Base-by-base conservation (phyloP, 108 stramenopile species). In the Skeletonema menzelii region DNA sequence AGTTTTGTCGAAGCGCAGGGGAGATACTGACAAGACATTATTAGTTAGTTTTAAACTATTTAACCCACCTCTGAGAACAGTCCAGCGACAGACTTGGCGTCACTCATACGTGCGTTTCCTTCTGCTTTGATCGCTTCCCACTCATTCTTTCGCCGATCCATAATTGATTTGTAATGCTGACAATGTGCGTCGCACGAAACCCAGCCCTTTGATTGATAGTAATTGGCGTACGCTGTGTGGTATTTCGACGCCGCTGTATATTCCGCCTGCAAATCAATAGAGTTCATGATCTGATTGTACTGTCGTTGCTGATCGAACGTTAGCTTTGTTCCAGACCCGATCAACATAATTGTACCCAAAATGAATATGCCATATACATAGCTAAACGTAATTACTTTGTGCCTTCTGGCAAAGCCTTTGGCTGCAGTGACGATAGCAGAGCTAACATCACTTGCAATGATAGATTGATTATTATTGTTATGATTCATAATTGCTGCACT, bases 61-160 rank as follows among this genome's bases (percentile, higher is more conserved):
- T n/a, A n/a, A n/a, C 92, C 95, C 3, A 96, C 80, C 70, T 96
- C 95, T 8, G 83, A 84, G 53, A 86, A 89, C 53, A 96, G 60
- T 26, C 95, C 95, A 17, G 95, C 95, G 15, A 89, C 84, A 20
- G 60, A 60, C 69, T 92, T 96, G 47, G 95, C 95, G 72, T 96
- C 92, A 37, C 77, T 82, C 91, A 92, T 93, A 8, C 95, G 64
- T 24, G 90, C 89, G 65, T 89, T 72, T 34, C 92, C 91, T 77
- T 96, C 95, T 30, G 82, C 58, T 66, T 86, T 83, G 61, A 96
- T 80, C 27, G 66, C 77, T 34, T 91, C 86, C 79, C 92, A 79
- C 44, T 73, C 74, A 8, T 55, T 27, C 63, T 90, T 88, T 19
- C 79, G 73, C 11, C 79, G 59, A 59, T 93, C 80, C 87, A 88